Evolutionary conservation across 371 early-diverging fungal species (phyloP), one percentile per base, ranked within the genome.

Genomic region (Catenaria anguillulae): DNA sequence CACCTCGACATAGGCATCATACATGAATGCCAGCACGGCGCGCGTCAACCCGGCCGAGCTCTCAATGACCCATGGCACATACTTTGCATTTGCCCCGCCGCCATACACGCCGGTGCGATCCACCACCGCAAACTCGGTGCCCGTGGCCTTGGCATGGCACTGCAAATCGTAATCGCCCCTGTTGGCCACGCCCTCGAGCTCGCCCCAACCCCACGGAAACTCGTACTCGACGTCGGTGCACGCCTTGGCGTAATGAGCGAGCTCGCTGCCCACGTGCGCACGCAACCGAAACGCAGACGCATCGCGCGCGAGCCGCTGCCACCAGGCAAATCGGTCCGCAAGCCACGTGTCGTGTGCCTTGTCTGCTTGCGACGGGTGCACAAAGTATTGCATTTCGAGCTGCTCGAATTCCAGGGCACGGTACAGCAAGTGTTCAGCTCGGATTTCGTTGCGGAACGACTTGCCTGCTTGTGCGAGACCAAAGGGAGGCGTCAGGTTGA

Each of bases 151-250:
- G n/a, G 74, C 72, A 61, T 85, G 86, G 59, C 79, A 77, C 26
- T 70, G 68, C 55, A 85, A 56, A 66, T 84, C 84, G 68, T 75
- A 84, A 50, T 82, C 73, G n/a, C 81, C 78, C 19, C 86, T 74
- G 60, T 85, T 73, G 10, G 84, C 84, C 13, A 83, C 80, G 17
- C 86, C 84, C 60, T 84, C 83, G 3, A 85, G 71, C 62, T 84
- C 84, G 2, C 84, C 84, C 84, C 86, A 85, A 0, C 86, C 86
- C 83, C 83, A 85, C 35, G 84, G 84, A 63, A 77, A 85, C 23
- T 68, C 42, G 56, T 78, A 85, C 62, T 85, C 84, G 21, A 85
- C 75, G 68, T 85, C 84, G 0, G 76, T 73, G 66, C 84, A 83
- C 0, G 78, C 80, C 6, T 73, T 73, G 0, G 84, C 83, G 68